A percentile compares a stretch with the other conserved stretches of the same genome.
phyloP scores from a whole-genome alignment of 805 yeast species.

The Henningerozyma blattae region DNA sequence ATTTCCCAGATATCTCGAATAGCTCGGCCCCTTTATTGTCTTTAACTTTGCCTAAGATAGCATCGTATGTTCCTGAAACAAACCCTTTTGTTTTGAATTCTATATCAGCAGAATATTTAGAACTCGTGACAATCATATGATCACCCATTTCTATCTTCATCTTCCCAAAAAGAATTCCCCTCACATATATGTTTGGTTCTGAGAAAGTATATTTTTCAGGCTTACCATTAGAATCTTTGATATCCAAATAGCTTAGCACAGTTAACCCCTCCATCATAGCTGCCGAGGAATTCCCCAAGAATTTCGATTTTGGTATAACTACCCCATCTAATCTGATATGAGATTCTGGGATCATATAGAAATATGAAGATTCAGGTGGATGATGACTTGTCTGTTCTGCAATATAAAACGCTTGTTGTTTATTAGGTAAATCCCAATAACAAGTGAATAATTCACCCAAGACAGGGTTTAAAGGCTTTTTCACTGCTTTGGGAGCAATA shows the following conservation, averaged over 20 bases:
- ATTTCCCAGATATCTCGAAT: conserved; percentile 73
- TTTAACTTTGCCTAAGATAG: conserved; percentile 64
- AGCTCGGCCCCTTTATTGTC: conserved; percentile 40
- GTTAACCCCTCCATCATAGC: conserved; percentile 93
- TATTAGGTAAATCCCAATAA: conserved; percentile 80
- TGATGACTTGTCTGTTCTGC: conserved; percentile 96
- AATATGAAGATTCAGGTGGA: conserved; percentile 95
- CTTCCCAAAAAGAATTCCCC: conserved; percentile 87
- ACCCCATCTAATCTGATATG: conserved; percentile 82
- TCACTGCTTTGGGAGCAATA: conserved; percentile 96
- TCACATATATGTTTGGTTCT: conserved; percentile 94
- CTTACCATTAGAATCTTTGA: conserved; percentile 31
- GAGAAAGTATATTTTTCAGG: conserved; percentile 70
- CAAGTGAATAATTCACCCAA: conserved; percentile 84
- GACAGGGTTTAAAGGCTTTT: conserved; percentile 92
- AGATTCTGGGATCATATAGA: conserved; percentile 71
- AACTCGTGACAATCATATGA: conserved; percentile 66
- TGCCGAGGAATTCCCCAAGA: conserved; percentile 92
- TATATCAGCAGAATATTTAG: conserved; percentile 56
- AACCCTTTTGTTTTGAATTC: conserved; percentile 95
- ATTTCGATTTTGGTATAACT: conserved; percentile 75
- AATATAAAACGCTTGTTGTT: conserved; percentile 64
- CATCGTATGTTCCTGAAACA: conserved; percentile 84
- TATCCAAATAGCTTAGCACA: conserved; percentile 53
- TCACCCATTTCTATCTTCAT: conserved; percentile 89